These are phyloP conservation scores for Pseudogymnoascus sp. DNA, from an alignment of 2,329 filamentous ascomycete species.

Conservation along the genomic window DNA sequence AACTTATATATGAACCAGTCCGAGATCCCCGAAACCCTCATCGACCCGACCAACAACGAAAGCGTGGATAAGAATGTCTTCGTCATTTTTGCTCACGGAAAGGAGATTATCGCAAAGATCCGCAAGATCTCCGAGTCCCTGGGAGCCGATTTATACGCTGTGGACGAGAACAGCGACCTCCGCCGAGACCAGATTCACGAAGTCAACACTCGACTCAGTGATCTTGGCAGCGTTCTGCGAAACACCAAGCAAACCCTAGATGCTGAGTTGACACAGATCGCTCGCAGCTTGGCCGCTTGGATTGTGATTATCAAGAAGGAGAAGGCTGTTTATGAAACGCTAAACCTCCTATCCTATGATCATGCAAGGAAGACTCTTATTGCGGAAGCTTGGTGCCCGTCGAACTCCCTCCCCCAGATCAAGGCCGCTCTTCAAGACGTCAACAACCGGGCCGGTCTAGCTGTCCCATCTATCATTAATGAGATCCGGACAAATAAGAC, in stretches of 20 bases:
- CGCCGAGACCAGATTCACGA: constrained; percentile 94
- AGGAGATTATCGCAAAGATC: constrained; percentile 97
- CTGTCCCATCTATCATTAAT: constrained; percentile 98
- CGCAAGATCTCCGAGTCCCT: constrained; percentile 98
- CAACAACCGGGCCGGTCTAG: constrained; percentile 88
- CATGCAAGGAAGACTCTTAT: constrained; percentile 92
- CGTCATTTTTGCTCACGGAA: constrained; percentile 97
- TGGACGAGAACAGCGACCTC: constrained; percentile 95
- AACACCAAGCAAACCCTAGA: constrained; percentile 95
- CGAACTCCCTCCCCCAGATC: constrained; percentile 80
- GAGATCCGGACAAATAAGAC: constrained; percentile 96
- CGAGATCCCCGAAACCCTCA: constrained; percentile 87
- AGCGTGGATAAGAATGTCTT: constrained; percentile 95
- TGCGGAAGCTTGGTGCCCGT: constrained; percentile 95
- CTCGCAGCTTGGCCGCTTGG: constrained; percentile 87
- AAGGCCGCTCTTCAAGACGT: constrained; percentile 93
- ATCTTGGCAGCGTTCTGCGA: constrained; percentile 83
- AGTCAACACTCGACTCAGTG: constrained; percentile 86
- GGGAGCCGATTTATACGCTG: constrained; percentile 89
- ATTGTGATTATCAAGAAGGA: constrained; percentile 98
- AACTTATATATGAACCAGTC: constrained; percentile 99
- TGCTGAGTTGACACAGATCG: constrained; percentile 88
- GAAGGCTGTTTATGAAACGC: constrained; percentile 91
- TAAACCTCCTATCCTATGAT: constrained; percentile 96
- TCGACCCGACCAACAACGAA: constrained; percentile 90